Evolutionary conservation across 352 stramenopile genomes (phyloP), one percentile per base, ranked within the genome.

Genomic region (Blastocystis sp.): DNA sequence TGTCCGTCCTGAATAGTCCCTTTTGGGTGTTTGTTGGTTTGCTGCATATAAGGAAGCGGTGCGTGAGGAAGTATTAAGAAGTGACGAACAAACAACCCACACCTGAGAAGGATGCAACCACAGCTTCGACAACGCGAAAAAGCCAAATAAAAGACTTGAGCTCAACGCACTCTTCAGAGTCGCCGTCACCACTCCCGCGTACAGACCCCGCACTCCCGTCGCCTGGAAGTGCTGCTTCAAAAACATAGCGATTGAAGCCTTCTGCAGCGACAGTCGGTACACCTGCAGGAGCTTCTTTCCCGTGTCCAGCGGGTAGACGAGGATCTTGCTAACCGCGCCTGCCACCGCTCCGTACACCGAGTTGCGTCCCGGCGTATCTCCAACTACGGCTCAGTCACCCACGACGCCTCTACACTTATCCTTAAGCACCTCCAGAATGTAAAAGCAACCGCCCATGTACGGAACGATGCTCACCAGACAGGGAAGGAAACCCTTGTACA

Each of bases 401-500:
- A 21, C 17, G 48, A 71, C 64, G 11, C 64, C 43, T 41, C 28
- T 34, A 81, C 71, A 65, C 43, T 66, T 56, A 0, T 45, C 23
- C 9, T 60, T 64, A 0, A 81, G 53, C 4, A 81, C 41, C 60
- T 81, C 71, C 14, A 81, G 23, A 66, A 81, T 81, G 59, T 81
- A 81, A 38, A 81, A 81, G 28, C 71, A 81, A 40, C 21, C 38
- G 9, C 71, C 71, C 71, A 81, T 81, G n/a, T 81, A 81, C 4
- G 71, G 71, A 21, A 81, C 52, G 48, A 81, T 81, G 43, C 71
- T 81, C 3, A 65, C 38, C 19, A 81, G 28, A 43, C 71, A 81
- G n/a, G 71, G 71, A 53, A 81, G 56, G 38, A 81, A 66, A 65
- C 71, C 71, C 71, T 81, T 81, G 40, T 81, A 81, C 28, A 81